A percentile compares a stretch with the other conserved stretches of the same genome.
Evolutionary conservation across 768 basidiomycete genomes (phyloP).

Genomic region (Porphyrellus cyaneotinctus): DNA sequence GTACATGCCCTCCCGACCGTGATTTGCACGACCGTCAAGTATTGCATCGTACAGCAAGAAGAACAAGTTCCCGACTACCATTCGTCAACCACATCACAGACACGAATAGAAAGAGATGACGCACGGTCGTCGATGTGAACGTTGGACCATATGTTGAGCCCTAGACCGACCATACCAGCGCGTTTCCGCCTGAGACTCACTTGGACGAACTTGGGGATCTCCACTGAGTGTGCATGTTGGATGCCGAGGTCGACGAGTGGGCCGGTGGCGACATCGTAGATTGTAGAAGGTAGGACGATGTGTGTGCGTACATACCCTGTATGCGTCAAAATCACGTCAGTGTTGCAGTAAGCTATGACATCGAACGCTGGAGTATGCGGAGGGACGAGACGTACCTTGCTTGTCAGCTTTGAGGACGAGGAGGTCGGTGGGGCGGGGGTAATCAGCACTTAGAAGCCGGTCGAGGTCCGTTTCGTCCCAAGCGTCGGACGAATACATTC

Average conservation of each 20-base stretch:
- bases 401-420: slow-evolving; percentile 39
- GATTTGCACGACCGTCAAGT: slow-evolving; percentile 6
- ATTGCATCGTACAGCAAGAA: slow-evolving; percentile 37
- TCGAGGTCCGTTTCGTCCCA: slow-evolving; percentile 35
- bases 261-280: slow-evolving; percentile 52
- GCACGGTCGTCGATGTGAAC: slow-evolving; percentile 47
- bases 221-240: slow-evolving; percentile 37
- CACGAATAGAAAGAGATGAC: neutral
- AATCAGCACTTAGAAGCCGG: neutral
- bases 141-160: slow-evolving; percentile 12
- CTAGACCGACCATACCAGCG: no score
- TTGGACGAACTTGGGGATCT: slow-evolving; percentile 49
- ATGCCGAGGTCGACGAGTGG: slow-evolving; percentile 40
- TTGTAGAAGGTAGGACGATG: slow-evolving; percentile 50
- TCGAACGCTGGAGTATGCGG: no score
- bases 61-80: slow-evolving; percentile 37
- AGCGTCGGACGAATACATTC: slow-evolving; percentile 32
- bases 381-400: neutral
- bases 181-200: slow-evolving; percentile 32
- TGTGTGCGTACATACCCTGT: slow-evolving; percentile 17
- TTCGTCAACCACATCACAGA: neutral
- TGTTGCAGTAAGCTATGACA: no score
- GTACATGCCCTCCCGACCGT: slow-evolving; percentile 43
- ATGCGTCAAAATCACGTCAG: neutral
- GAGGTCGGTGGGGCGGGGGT: slow-evolving; percentile 49